Base-by-base conservation (phyloP, 805 yeast genomes). In the Cyberlindnera euphorbiiphila region DNA sequence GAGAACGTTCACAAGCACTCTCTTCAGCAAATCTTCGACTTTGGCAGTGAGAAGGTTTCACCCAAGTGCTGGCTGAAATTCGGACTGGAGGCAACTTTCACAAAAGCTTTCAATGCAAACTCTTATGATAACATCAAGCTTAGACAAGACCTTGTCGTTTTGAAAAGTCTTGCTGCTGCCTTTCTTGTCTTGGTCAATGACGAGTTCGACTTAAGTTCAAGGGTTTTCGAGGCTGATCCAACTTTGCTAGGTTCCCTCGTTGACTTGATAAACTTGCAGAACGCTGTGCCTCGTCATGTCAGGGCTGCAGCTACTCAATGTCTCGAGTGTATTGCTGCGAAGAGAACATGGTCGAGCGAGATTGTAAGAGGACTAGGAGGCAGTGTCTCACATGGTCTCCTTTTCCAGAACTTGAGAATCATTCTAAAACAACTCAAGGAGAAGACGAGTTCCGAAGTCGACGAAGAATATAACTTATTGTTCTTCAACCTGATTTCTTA, bases 361-460 rank as follows among this genome's bases (percentile, higher is more conserved):
- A 69, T 89, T 16, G 68, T 88, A 36, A 71, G 87, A 41, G 78
- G 85, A 10, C 59, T 88, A 46, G 86, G 93, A 15, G 96, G 93
- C 9, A 86, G 86, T 56, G 87, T 89, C 26, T 78, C 80, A 43
- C 96, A 89, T 59, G 97, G 97, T 1, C 62, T 78, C 10, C 54
- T 89, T 26, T 85, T 83, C 62, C 88, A 85, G 52, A 72, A 81
- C 21, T 57, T 88, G 20, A 72, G 89, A 39, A 68, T 68, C 29
- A 74, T 86, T n/a, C 66, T 75, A 37, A 75, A 77, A 40, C 61
- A 69, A 28, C 47, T 78, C 24, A 59, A 66, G 32, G 61, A 64
- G 9, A 69, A 72, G 1, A 68, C 61, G 42, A 42, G 47, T 1
- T 45, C 52, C 5, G 57, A 53, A 15, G 55, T 65, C 6, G 74